Evolutionary conservation across 352 stramenopile species (phyloP), one percentile per base, ranked within the genome.

Genomic region (Globisporangium nunn): DNA sequence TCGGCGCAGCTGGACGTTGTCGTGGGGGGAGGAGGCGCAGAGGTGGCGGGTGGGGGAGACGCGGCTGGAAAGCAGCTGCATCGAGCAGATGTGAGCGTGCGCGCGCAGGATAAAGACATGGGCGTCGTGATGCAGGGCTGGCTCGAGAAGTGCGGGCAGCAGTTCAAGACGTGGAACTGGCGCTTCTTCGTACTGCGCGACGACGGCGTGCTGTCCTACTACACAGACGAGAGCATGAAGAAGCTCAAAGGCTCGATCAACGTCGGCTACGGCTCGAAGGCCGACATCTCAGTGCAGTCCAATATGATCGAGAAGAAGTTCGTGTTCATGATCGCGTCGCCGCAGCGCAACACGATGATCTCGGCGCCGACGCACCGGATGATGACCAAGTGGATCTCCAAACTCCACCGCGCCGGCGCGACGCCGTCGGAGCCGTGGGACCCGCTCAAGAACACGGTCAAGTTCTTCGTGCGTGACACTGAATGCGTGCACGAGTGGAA

Each of bases 111-210:
- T 52, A 56, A 80, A 31, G 77, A 81, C 52, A 79, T 84, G 66
- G 82, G 73, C 18, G 67, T 94, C 33, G 71, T 93, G 6, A 91
- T 91, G 69, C 76, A 92, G 47, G 85, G 85, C 15, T 95, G 85
- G 85, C 78, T 95, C 40, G 79, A 95, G 51, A 95, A 95, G 61
- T 93, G 85, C 56, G 82, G 85, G 1, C 81, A 92, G 65, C 81
- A 88, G 56, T 91, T 95, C 65, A 93, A 95, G 75, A 93, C 85
- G 50, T 93, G 85, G 85, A 92, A 95, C 61, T 91, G 76, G 82
- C 81, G 83, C 44, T 93, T 91, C 70, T 95, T 95, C 54, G 85
- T 93, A 50, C 67, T 95, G 46, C 78, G 81, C 17, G 69, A 85
- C 49, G 83, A 93, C 63, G 81, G 85, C 35, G 75, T 90, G 48